Evolutionary conservation across 2,329 filamentous ascomycete species (phyloP).

Genomic region (Trichoderma sp.): DNA sequence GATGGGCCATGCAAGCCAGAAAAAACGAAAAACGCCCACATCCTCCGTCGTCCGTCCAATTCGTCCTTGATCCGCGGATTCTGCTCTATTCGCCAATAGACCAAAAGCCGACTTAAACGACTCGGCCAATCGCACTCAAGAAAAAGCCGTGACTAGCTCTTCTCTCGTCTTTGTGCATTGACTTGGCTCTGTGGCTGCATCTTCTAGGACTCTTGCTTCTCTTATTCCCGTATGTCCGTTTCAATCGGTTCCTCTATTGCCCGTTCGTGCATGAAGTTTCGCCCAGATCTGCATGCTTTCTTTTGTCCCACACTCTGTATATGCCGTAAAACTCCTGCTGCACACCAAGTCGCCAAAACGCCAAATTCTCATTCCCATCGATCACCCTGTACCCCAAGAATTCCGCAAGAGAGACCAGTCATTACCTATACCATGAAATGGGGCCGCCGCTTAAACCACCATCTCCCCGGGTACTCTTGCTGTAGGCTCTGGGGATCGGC

Average conservation of each 20-base stretch:
- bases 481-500: slow-evolving; percentile 42
- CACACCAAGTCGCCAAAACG: not conserved
- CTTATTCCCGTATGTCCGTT: not conserved
- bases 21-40: not conserved
- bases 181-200: not conserved
- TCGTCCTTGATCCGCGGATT: not conserved
- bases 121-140: not conserved
- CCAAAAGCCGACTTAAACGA: not conserved
- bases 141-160: not conserved
- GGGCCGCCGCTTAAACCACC: slow-evolving; percentile 26
- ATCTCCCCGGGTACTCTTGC: slow-evolving; percentile 37
- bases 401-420: not conserved
- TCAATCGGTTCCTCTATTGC: not conserved
- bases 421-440: not conserved
- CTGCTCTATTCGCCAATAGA: not conserved
- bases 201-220: too few relatives aligned
- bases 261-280: not conserved
- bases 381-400: not conserved
- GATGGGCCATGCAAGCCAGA: slow-evolving; percentile 5
- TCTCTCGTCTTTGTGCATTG: not conserved
- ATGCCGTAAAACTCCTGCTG: not conserved
- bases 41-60: not conserved
- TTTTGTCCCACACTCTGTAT: not conserved
- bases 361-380: not conserved
- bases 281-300: not conserved